Base-by-base conservation (phyloP, 768 basidiomycete species). In the Boletus edulis region DNA sequence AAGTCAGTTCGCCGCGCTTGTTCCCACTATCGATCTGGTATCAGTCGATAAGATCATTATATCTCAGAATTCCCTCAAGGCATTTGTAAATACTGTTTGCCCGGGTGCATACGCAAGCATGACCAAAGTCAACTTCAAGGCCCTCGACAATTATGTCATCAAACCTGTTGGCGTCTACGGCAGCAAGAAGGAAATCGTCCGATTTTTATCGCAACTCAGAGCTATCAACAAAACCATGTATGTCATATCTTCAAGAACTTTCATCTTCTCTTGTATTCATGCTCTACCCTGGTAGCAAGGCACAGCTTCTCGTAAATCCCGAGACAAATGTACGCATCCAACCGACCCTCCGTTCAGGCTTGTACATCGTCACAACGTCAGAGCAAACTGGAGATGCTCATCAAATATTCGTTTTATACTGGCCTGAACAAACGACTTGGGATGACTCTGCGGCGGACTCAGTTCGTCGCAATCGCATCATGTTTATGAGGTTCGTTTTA, bases 31-130 rank as follows among this genome's bases (percentile, higher is more conserved):
- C 18, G 17, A 18, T 49, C 10, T 47, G n/a, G 24, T 17, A 46
- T 49, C 55, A 83, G 84, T 84, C 38, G 82, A 84, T 60, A 86
- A 86, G 62, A 77, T 86, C 34, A 79, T 86, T 64, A 86, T 86
- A 29, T 72, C 73, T 2, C 81, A 83, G 62, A 68, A 75, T 3
- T 78, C 81, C 3, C 67, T 86, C 13, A 67, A 71, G 55, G 57
- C 69, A 3, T 77, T 85, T 48, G 75, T 82, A 60, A 80, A 84
- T 48, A 62, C 61, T 17, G 44, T 84, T 11, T 72, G 61, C 39
- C 81, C 84, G 0, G 77, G 80, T 2, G 77, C 85, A 5, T 85
- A 83, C 60, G 56, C 60, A 1, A 80, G 81, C 0, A 69, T 84
- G 47, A 83, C 80, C 2, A 80, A 75, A 56, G 79, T 86, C 54